A percentile compares a stretch with the other conserved stretches of the same genome.
Conservation (phyloP, 2,329 filamentous ascomycete species). For the Ceratocystiopsis brevicomis region DNA sequence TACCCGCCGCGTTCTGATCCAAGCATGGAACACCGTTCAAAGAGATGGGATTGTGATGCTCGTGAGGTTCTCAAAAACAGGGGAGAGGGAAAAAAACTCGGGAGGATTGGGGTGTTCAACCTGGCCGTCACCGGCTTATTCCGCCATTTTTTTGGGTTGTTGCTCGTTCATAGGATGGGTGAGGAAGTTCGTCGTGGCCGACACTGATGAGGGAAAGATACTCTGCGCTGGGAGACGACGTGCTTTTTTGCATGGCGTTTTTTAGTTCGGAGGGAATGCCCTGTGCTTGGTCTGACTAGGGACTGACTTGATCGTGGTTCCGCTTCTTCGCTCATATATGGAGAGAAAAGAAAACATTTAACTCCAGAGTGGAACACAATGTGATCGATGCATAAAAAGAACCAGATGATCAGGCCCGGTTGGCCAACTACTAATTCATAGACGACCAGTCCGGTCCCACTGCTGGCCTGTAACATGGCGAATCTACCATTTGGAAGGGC, state of each 20-base stretch:
- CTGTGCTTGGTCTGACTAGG: constrained; percentile 61
- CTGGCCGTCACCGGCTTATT: too few species aligned
- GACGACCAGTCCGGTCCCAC: too few species aligned
- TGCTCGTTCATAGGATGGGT: not conserved
- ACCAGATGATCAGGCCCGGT: too few species aligned
- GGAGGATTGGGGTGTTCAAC: too few species aligned
- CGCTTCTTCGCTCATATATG: constrained; percentile 18
- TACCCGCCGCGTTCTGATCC: too few species aligned
- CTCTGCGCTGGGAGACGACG: constrained; percentile 30
- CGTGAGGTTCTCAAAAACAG: not conserved
- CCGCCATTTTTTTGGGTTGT: constrained; percentile 1
- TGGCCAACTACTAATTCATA: too few species aligned
- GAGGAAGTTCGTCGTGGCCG: constrained; percentile 33
- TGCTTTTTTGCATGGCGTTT: constrained; percentile 4
- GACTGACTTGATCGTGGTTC: constrained; percentile 81
- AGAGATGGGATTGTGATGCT: too few species aligned
- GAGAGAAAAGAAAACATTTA: not conserved
- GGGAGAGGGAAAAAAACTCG: not conserved
- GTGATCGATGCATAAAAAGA: too few species aligned
- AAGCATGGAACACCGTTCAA: not conserved
- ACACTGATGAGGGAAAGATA: constrained; percentile 99
- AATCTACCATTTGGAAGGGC: too few species aligned
- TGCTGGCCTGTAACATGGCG: too few species aligned
- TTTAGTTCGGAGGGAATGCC: constrained; percentile 72
- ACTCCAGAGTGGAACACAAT: too few species aligned